Evolutionary conservation across 306 rosid species (phyloP), one percentile per base, ranked within the genome.

Genomic region (Dryas drummondii): DNA sequence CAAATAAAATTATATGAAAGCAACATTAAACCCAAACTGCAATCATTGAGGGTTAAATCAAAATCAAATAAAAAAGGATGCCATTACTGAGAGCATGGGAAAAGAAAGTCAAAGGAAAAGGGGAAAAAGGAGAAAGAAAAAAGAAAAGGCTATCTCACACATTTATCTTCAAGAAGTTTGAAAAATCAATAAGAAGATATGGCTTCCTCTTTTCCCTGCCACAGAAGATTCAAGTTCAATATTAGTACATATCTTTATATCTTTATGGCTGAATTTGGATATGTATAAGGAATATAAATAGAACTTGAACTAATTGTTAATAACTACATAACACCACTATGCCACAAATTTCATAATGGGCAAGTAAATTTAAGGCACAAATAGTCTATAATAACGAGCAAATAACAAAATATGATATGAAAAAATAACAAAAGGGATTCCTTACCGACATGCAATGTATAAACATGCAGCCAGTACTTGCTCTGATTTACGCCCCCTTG

Each of bases 131-230:
- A 42, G n/a, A 14, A 52, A 68, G 22, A 81, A 11, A 40, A 56
- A 16, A 58, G 32, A 11, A 54, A 12, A 68, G 26, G 55, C 77
- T 69, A 68, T 76, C 93, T 86, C 82, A 91, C 98, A 93, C 96
- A 62, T 90, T 89, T 74, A 83, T 84, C 66, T 82, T 72, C 76
- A 88, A 82, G 68, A 70, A 68, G 78, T 87, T 86, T 51, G 98
- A 90, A 78, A 93, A 93, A 80, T 90, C 98, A 79, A 93, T 93
- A 71, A 93, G 96, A 77, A 93, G 90, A 91, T 82, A 93, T 19
- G 98, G 98, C 77, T 84, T 86, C 72, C 84, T 74, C 54, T 78
- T 76, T 58, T 83, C 75, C 85, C 98, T 93, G 87, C 82, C 81
- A 75, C 51, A 74, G 48, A 75, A 72, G 17, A 79, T 45, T 45